A percentile compares a stretch with the other conserved stretches of the same genome.
Evolutionary conservation across 306 rosid species (phyloP).

Genomic region (Benincasa hispida): DNA sequence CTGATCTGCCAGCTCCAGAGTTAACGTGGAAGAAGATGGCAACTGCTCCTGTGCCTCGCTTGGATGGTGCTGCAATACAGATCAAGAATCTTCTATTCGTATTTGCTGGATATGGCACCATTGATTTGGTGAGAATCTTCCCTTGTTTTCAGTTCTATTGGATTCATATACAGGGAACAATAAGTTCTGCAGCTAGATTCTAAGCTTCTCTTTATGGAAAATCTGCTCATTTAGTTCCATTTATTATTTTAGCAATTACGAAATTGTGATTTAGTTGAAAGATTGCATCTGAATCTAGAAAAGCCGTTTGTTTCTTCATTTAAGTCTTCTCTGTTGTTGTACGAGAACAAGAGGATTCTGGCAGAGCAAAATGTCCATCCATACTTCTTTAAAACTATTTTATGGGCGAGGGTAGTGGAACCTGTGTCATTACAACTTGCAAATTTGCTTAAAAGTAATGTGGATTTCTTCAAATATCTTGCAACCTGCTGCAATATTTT

Average conservation of each 20-base stretch:
- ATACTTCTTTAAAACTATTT: not conserved
- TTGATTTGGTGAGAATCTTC: conserved; percentile 47
- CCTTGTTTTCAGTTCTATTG: not conserved
- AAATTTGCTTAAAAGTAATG: not conserved
- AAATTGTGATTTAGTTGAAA: not conserved
- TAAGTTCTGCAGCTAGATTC: not conserved
- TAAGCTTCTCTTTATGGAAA: not conserved
- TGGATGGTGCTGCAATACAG: conserved; percentile 70
- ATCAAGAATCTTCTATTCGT: conserved; percentile 50
- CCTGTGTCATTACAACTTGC: not conserved
- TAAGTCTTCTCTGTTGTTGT: not conserved
- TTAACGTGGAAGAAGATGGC: conserved; percentile 69
- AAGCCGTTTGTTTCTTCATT: not conserved
- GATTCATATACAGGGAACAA: not conserved
- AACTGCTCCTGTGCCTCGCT: conserved; percentile 73
- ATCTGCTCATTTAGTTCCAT: not conserved
- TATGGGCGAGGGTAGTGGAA: not conserved
- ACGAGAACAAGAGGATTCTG: not conserved
- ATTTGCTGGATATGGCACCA: conserved; percentile 66
- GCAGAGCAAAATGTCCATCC: not conserved
- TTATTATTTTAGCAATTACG: not conserved
- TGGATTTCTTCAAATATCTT: not conserved
- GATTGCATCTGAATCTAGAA: not conserved
- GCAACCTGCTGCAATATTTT: not conserved
- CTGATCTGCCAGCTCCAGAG: conserved; percentile 70